phyloP scores from a whole-genome alignment of 2,329 filamentous ascomycete genomes.

The Fusarium sp. region DNA sequence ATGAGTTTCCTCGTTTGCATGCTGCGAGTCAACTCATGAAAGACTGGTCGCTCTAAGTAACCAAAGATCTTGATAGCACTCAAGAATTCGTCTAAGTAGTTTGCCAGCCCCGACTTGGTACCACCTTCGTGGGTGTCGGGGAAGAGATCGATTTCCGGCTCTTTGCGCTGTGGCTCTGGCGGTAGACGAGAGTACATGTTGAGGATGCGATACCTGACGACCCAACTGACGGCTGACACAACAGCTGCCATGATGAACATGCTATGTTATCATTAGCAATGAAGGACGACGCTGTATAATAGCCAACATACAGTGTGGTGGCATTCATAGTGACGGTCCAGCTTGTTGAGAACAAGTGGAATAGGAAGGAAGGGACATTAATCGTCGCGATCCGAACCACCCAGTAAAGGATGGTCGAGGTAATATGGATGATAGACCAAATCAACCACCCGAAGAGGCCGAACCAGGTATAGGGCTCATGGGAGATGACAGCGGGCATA shows the following conservation, averaged over 20 bases:
- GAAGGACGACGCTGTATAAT: conserved; percentile 4
- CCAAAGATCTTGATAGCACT: conserved; percentile 99
- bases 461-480: conserved; percentile 67
- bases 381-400: conserved; percentile 87
- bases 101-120: conserved; percentile 90
- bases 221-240: conserved; percentile 90
- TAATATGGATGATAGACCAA: conserved; percentile 66
- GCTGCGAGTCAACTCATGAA: conserved; percentile 95
- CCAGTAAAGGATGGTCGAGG: conserved; percentile 78
- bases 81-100: conserved; percentile 96
- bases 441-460: conserved; percentile 68
- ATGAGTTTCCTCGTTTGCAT: conserved; percentile 99
- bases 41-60: conserved; percentile 94
- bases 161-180: conserved; percentile 94
- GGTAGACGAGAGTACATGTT: conserved; percentile 97
- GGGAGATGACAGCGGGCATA: conserved; percentile 51
- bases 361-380: conserved; percentile 89
- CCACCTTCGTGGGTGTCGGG: conserved; percentile 92
- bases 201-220: conserved; percentile 93
- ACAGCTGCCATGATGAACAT: conserved; percentile 82
- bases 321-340: conserved; percentile 99
- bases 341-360: conserved; percentile 90
- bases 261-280: conserved; percentile 55
- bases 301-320: conserved; percentile 81
- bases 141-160: conserved; percentile 94